A percentile compares a stretch with the other conserved stretches of the same genome.
Evolutionary conservation across 306 rosid genomes (phyloP).

Genomic region (Boehmeria nivea): DNA sequence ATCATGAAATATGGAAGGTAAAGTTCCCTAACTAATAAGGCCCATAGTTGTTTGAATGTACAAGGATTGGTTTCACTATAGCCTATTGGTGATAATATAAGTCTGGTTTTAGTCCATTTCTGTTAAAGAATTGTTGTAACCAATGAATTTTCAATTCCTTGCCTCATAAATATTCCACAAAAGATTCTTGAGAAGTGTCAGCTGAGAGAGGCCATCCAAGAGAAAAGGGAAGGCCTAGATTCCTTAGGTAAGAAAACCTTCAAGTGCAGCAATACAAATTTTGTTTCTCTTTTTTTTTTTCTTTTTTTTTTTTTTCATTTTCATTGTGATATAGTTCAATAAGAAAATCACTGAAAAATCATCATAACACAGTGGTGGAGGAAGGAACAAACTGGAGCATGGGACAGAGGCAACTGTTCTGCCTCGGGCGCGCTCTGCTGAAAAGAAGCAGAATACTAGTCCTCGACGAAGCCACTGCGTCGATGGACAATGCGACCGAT

Average conservation of each 20-base stretch:
- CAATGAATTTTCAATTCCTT: too few species aligned
- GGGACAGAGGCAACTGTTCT: slow-evolving; percentile 30
- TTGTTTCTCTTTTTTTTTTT: neutral
- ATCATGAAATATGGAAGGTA: slow-evolving; percentile 30
- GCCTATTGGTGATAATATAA: too few species aligned
- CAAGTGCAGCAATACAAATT: neutral
- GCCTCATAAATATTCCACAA: neutral
- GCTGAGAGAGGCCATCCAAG: slow-evolving; percentile 18
- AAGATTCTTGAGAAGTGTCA: slow-evolving; percentile 31
- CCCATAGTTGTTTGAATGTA: neutral
- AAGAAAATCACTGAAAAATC: neutral
- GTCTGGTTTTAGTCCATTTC: too few species aligned
- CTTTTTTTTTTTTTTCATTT: neutral
- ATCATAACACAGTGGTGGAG: slow-evolving; percentile 12
- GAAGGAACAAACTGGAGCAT: slow-evolving; percentile 37
- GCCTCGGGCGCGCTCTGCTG: slow-evolving; percentile 25
- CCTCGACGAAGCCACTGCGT: slow-evolving; percentile 34
- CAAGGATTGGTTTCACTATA: too few species aligned
- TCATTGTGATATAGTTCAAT: too few species aligned
- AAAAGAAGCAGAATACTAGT: slow-evolving; percentile 26
- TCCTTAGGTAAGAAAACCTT: slow-evolving; percentile 19
- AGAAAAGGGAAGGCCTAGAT: slow-evolving; percentile 22
- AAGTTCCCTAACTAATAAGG: neutral
- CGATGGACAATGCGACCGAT: slow-evolving; percentile 32
- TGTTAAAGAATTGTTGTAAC: too few species aligned